Conservation (phyloP, 495 filamentous ascomycete species). For the Tetracladium marchalianum region DNA sequence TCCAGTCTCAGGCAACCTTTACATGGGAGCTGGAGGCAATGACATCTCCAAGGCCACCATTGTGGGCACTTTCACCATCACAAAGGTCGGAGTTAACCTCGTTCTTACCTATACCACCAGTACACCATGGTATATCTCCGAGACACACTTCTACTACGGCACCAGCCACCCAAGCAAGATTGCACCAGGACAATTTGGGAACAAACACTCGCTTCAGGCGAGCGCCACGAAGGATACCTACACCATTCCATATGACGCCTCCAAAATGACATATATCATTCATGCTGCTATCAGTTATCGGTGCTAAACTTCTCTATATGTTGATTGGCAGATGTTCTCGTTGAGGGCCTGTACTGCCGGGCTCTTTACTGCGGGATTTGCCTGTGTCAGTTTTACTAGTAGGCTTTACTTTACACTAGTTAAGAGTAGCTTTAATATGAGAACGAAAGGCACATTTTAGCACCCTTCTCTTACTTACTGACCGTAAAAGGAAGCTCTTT, state of each 20-base stretch:
- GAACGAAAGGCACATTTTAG: too few species aligned
- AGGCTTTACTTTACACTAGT: too few species aligned
- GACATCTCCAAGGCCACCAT: constrained; percentile 1
- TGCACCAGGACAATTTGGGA: background rate
- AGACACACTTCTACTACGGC: background rate
- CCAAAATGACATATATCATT: background rate
- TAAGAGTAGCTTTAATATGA: too few species aligned
- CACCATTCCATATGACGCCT: background rate
- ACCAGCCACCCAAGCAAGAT: background rate
- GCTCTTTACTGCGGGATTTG: too few species aligned
- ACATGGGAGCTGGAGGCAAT: constrained; percentile 1
- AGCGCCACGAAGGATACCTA: background rate
- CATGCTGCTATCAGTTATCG: background rate
- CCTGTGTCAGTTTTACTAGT: too few species aligned
- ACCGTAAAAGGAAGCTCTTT: too few species aligned
- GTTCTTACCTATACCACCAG: constrained; percentile 2
- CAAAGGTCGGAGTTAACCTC: background rate
- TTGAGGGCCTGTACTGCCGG: too few species aligned
- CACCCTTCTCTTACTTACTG: too few species aligned
- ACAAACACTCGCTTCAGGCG: background rate
- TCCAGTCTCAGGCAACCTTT: background rate
- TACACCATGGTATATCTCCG: too few species aligned
- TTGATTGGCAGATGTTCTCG: too few species aligned
- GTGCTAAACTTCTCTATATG: background rate
- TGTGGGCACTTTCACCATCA: constrained; percentile 1